Percentiles rank a stretch among this genome's conserved stretches.
Evolutionary conservation across 495 filamentous ascomycete genomes (phyloP).

Genomic region (Aspergillus indologenus): DNA sequence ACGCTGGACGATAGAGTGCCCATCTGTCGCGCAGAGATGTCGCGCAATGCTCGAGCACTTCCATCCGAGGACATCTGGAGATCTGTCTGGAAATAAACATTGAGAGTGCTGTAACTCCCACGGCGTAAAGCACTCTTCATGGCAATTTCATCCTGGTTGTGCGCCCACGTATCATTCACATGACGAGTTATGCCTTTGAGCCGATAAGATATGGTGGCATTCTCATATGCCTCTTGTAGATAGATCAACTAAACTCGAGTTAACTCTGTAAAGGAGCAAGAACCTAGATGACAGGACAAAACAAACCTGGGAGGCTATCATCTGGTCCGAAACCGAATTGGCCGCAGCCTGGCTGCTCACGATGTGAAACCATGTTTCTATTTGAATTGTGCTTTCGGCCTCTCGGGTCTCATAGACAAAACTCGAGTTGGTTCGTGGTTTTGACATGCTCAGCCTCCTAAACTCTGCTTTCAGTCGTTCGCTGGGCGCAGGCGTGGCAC

Average conservation of each 20-base stretch:
- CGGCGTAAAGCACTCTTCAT: slow-evolving; percentile 63
- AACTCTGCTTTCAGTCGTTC: slow-evolving; percentile 28
- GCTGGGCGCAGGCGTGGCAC: slow-evolving; percentile 38
- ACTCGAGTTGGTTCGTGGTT: slow-evolving; percentile 10
- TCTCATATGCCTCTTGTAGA: slow-evolving; percentile 42
- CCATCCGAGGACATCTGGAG: slow-evolving; percentile 31
- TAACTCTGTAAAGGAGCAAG: not conserved
- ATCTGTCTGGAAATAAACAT: slow-evolving; percentile 53
- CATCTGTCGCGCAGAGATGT: slow-evolving; percentile 8
- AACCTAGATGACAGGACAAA: not conserved
- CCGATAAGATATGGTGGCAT: slow-evolving; percentile 49
- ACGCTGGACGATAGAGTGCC: slow-evolving; percentile 32
- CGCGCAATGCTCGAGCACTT: slow-evolving; percentile 13
- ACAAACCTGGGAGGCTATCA: slow-evolving; percentile 45
- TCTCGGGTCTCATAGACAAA: slow-evolving; percentile 23
- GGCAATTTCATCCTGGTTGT: slow-evolving; percentile 56
- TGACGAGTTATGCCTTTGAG: slow-evolving; percentile 69
- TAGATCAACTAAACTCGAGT: slow-evolving; percentile 34
- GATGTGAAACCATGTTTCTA: slow-evolving; percentile 51
- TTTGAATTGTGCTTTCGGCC: slow-evolving; percentile 32
- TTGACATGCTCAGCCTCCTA: slow-evolving; percentile 22
- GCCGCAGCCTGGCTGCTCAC: slow-evolving; percentile 36
- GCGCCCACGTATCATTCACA: slow-evolving; percentile 66
- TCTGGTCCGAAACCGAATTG: slow-evolving; percentile 33
- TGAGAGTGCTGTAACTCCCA: slow-evolving; percentile 47